Evolutionary conservation across 2,329 filamentous ascomycete genomes (phyloP).

Genomic region (Xylariaceae sp.): DNA sequence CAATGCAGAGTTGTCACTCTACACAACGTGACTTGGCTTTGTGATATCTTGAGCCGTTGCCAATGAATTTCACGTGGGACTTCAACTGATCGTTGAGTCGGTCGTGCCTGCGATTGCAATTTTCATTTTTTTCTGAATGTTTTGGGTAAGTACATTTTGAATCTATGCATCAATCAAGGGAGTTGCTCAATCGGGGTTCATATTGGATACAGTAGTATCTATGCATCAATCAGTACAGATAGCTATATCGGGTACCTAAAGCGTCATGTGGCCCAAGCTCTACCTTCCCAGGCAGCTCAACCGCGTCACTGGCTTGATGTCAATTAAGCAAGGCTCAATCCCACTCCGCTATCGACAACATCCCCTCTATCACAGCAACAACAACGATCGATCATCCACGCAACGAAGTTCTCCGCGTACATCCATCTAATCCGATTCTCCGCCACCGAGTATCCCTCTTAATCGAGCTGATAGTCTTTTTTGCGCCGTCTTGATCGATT

Average conservation of each 20-base stretch:
- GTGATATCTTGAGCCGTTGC: neutral
- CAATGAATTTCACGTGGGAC: neutral
- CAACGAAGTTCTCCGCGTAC: neutral
- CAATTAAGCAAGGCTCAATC: conserved; percentile 15
- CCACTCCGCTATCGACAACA: conserved; percentile 15
- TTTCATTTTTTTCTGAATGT: conserved; percentile 3
- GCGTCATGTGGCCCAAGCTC: conserved; percentile 21
- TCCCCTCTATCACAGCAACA: conserved; percentile 5
- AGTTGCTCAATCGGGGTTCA: neutral
- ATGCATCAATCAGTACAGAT: neutral
- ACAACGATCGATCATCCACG: neutral
- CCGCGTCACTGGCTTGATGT: conserved; percentile 24
- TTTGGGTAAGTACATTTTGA: conserved; percentile 2
- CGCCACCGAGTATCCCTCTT: conserved; percentile 1
- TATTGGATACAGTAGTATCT: neutral
- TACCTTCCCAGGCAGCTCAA: conserved; percentile 24
- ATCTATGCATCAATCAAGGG: neutral
- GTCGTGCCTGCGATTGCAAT: neutral
- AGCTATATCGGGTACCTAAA: neutral
- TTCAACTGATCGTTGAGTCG: conserved; percentile 1
- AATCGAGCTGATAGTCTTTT: conserved; percentile 6
- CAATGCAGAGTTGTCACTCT: conserved; percentile 6
- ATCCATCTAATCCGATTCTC: neutral
- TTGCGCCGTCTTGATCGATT: conserved; percentile 12
- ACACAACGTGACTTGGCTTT: neutral